Conservation (phyloP, 768 basidiomycete species). For the Steccherinum ochraceum region DNA sequence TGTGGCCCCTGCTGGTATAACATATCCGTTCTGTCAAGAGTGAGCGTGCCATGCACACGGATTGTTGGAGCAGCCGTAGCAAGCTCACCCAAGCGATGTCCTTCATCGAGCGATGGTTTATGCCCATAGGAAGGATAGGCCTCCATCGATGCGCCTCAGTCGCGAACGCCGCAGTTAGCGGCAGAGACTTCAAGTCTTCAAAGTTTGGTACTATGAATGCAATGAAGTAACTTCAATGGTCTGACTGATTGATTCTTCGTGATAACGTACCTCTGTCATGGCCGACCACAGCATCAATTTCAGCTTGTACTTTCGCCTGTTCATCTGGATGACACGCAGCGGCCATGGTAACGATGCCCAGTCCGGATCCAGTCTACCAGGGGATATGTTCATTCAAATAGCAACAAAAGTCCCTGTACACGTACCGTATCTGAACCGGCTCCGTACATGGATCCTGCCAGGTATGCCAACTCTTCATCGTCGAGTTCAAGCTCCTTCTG, state of each 20-base stretch:
- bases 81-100: constrained; percentile 55
- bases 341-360: constrained; percentile 28
- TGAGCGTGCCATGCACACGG: not conserved
- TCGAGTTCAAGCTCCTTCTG: constrained; percentile 25
- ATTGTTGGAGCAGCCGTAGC: not conserved
- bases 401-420: not conserved
- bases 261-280: constrained; percentile 24
- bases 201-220: constrained; percentile 31
- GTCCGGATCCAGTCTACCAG: constrained; percentile 23
- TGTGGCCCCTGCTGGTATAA: constrained; percentile 34
- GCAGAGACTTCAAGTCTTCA: constrained; percentile 29
- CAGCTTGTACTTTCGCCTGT: constrained; percentile 28
- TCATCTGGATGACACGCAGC: constrained; percentile 29
- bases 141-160: constrained; percentile 38
- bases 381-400: not conserved
- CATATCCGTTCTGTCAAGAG: constrained; percentile 24
- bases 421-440: constrained; percentile 36
- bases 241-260: not conserved
- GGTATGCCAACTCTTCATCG: constrained; percentile 31
- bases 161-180: constrained; percentile 34
- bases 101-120: constrained; percentile 57
- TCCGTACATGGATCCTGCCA: constrained; percentile 37
- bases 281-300: constrained; percentile 32
- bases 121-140: constrained; percentile 29
- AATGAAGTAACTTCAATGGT: not conserved